phyloP scores from a whole-genome alignment of 2,329 filamentous ascomycete genomes.

The Aspergillus thermomutatus region DNA sequence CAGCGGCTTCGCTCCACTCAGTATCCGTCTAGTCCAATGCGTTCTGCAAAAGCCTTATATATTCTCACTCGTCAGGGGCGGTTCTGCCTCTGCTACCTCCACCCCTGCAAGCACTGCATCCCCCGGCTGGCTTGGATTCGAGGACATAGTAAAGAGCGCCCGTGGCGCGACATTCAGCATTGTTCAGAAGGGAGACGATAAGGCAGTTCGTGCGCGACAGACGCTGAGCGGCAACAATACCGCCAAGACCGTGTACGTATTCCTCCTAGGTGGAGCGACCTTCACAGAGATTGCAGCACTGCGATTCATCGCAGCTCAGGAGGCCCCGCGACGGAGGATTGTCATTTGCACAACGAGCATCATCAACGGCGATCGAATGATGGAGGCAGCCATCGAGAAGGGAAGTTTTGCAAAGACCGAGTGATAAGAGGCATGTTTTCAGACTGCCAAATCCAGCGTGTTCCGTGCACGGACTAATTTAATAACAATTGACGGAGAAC shows the following conservation, averaged over 20 bases:
- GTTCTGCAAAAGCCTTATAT: constrained; percentile 88
- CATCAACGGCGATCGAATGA: constrained; percentile 83
- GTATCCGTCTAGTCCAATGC: constrained; percentile 85
- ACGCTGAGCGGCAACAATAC: constrained; percentile 71
- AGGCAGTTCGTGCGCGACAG: constrained; percentile 80
- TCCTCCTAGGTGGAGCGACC: constrained; percentile 94
- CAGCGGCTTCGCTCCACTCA: constrained; percentile 91
- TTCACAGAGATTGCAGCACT: constrained; percentile 94
- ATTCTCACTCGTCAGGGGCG: constrained; percentile 65
- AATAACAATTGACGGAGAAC: too few relatives aligned
- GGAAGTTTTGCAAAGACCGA: constrained; percentile 52
- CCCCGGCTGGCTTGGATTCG: constrained; percentile 89
- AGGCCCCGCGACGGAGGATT: constrained; percentile 77
- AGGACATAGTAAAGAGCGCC: constrained; percentile 84
- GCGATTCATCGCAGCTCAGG: constrained; percentile 80
- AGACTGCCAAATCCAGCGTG: not conserved
- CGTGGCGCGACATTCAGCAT: constrained; percentile 89
- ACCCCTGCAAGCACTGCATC: constrained; percentile 56
- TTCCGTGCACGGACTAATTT: not conserved
- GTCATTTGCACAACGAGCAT: constrained; percentile 91
- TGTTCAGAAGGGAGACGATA: constrained; percentile 86
- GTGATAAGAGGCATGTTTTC: constrained; percentile 7
- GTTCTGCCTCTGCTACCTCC: constrained; percentile 47
- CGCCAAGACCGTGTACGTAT: constrained; percentile 88
- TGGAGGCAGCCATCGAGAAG: constrained; percentile 78